phyloP scores from a whole-genome alignment of 2,329 filamentous ascomycete genomes.

The Diaporthe citriasiana region DNA sequence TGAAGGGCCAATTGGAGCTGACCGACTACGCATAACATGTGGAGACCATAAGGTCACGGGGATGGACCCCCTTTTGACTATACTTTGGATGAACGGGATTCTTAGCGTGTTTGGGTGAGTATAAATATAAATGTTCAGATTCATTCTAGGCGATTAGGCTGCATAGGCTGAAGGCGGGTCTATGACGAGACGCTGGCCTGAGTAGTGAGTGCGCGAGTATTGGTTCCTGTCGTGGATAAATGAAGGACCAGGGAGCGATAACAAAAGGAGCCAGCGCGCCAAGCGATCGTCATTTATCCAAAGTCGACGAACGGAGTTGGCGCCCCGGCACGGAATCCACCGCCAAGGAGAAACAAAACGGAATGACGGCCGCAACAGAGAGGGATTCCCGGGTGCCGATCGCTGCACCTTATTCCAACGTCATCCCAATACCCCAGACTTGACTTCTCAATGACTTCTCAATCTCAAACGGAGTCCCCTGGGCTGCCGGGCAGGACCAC shows the following conservation, averaged over 20 bases:
- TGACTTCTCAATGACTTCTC: neutral
- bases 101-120: conserved; percentile 26
- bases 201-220: conserved; percentile 12
- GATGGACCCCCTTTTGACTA: neutral
- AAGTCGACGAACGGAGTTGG: conserved; percentile 25
- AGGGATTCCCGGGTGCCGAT: conserved; percentile 7
- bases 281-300: conserved; percentile 37
- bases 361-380: neutral
- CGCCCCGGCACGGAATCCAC: neutral
- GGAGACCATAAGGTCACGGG: neutral
- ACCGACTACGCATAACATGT: conserved; percentile 6
- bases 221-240: conserved; percentile 30
- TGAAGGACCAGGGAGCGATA: conserved; percentile 8
- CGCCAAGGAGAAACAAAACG: conserved; percentile 25
- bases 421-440: neutral
- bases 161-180: conserved; percentile 22
- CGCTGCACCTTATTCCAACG: conserved; percentile 28
- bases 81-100: conserved; percentile 25
- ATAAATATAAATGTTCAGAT: conserved; percentile 7
- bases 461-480: conserved; percentile 21
- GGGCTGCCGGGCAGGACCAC: neutral
- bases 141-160: neutral
- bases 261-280: conserved; percentile 3
- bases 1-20: neutral
- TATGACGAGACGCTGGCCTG: conserved; percentile 7